Conservation (phyloP, 2,329 filamentous ascomycete species). For the Fusarium sp. region DNA sequence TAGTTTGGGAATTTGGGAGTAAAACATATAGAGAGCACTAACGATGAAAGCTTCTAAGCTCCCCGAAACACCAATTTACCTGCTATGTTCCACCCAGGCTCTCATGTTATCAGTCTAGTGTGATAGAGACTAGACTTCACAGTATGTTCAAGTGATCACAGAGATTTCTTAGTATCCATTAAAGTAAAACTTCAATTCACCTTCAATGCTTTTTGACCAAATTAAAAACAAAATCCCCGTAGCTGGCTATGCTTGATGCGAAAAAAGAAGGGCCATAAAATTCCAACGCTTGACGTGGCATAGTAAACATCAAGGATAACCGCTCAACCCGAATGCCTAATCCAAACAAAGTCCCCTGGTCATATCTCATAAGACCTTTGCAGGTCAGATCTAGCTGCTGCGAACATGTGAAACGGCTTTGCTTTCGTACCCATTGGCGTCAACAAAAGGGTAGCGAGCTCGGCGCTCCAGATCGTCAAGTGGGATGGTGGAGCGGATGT, state of each 20-base stretch:
- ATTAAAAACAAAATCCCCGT: conserved; percentile 18
- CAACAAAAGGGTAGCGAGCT: conserved; percentile 78
- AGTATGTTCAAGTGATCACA: not conserved
- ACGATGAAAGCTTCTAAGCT: not conserved
- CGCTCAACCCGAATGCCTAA: conserved; percentile 23
- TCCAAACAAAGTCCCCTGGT: conserved; percentile 3
- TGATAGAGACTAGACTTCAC: no score
- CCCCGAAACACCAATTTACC: not conserved
- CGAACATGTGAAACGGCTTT: conserved; percentile 57
- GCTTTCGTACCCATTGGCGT: conserved; percentile 66
- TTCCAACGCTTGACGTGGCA: conserved; percentile 23
- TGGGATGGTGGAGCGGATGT: conserved; percentile 86
- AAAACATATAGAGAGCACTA: not conserved
- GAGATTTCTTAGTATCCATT: not conserved
- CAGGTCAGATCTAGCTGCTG: conserved; percentile 13
- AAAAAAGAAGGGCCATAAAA: conserved; percentile 17
- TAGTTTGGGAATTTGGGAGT: not conserved
- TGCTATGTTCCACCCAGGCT: no score
- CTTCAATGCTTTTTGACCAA: conserved; percentile 16
- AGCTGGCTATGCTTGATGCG: conserved; percentile 40
- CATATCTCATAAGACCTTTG: conserved; percentile 20
- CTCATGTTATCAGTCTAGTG: no score
- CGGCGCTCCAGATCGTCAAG: conserved; percentile 84
- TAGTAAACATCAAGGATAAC: conserved; percentile 29
- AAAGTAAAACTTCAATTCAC: not conserved